Percentiles rank a stretch among this genome's conserved stretches.
These are phyloP conservation scores for Pleurotus pulmonarius DNA, from an alignment of 768 basidiomycete species.

Conservation along the genomic window DNA sequence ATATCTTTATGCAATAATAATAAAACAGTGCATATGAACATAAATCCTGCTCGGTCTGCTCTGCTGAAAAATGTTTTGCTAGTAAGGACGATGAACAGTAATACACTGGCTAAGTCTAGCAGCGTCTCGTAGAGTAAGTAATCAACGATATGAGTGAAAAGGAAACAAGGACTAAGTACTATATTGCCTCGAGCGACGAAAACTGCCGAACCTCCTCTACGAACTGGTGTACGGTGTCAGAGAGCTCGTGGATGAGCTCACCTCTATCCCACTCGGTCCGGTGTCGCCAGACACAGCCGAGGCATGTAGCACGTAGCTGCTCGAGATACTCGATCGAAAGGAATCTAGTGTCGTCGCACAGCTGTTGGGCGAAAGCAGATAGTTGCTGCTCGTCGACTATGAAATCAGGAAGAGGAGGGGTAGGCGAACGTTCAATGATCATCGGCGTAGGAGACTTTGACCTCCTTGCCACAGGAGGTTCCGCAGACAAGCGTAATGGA, in stretches of 20 bases:
- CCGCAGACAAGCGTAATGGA: too few relatives aligned
- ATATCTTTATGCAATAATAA: too few relatives aligned
- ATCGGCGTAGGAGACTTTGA: constrained; percentile 29
- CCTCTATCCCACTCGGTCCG: constrained; percentile 83
- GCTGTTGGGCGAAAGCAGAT: constrained; percentile 38
- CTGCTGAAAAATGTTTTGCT: too few relatives aligned
- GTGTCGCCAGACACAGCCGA: constrained; percentile 79
- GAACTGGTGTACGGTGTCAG: constrained; percentile 57
- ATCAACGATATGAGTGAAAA: too few relatives aligned
- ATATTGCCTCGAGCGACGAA: background rate
- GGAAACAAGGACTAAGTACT: too few relatives aligned
- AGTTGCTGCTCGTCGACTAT: constrained; percentile 52
- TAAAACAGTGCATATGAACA: too few relatives aligned
- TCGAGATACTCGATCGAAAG: constrained; percentile 89
- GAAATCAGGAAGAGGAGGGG: constrained; percentile 78
- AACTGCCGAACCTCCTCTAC: constrained; percentile 51
- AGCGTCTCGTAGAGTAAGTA: too few relatives aligned
- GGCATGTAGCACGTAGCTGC: constrained; percentile 83
- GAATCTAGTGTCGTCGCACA: constrained; percentile 50
- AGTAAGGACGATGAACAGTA: too few relatives aligned
- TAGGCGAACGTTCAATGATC: constrained; percentile 58
- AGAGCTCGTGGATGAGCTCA: constrained; percentile 55
- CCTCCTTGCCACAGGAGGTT: constrained; percentile 8
- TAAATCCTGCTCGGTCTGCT: too few relatives aligned
- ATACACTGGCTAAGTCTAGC: too few relatives aligned